Conservation (phyloP, 2,329 filamentous ascomycete species). For the Chaetothyriales sp. region DNA sequence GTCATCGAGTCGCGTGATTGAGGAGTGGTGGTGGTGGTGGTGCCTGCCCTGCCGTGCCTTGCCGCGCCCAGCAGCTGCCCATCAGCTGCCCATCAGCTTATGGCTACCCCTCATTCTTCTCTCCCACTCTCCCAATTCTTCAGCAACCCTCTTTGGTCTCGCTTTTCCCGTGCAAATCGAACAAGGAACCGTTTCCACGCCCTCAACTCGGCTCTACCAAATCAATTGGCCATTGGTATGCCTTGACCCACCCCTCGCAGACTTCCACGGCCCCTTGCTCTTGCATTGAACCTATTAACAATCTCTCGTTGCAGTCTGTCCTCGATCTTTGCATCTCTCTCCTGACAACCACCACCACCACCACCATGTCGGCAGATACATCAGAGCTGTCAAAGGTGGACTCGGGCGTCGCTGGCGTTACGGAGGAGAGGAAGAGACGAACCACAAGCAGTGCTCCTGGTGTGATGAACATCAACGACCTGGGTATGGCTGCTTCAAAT, state of each 20-base stretch:
- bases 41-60: not conserved
- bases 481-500: slow-evolving; percentile 48
- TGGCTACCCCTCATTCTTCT: not conserved
- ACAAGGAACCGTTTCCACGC: not conserved
- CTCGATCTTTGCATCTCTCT: not conserved
- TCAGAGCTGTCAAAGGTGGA: slow-evolving; percentile 58
- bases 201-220: not conserved
- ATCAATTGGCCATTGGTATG: not conserved
- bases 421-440: slow-evolving; percentile 39
- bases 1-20: not conserved
- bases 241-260: not conserved
- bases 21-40: not conserved
- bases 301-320: not conserved
- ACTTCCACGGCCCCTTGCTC: not conserved
- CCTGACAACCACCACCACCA: not conserved
- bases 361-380: slow-evolving; percentile 18
- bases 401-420: slow-evolving; percentile 70
- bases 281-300: not conserved
- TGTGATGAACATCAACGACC: slow-evolving; percentile 70
- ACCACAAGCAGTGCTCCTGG: slow-evolving; percentile 59
- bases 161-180: not conserved
- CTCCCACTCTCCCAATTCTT: not conserved
- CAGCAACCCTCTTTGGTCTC: not conserved
- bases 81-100: not conserved
- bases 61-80: no score